Evolutionary conservation across 257 asterid species (phyloP).

Genomic region (Parsonsia alboflavescens): DNA sequence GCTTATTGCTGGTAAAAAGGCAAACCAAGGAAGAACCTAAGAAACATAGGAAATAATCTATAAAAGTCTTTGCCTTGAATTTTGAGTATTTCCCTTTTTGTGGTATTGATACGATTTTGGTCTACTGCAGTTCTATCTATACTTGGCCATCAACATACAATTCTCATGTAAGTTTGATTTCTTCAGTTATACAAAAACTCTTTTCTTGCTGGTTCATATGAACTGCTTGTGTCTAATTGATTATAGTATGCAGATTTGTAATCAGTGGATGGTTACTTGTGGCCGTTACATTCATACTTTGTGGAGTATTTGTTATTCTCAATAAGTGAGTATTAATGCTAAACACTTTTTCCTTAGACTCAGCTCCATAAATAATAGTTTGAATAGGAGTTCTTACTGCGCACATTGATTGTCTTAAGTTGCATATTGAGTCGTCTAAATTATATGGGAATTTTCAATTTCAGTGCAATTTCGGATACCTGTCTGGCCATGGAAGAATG

Average conservation of each 20-base stretch:
- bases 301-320: conserved; percentile 75
- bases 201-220: not conserved
- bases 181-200: not conserved
- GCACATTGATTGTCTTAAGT: too few relatives aligned
- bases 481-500: conserved; percentile 98
- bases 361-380: not conserved
- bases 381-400: too few relatives aligned
- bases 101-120: conserved; percentile 13
- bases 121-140: conserved; percentile 61
- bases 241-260: conserved; percentile 57
- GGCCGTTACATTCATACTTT: conserved; percentile 74
- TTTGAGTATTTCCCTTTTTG: too few relatives aligned
- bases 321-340: conserved; percentile 50
- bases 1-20: not conserved
- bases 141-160: conserved; percentile 71
- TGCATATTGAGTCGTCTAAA: not conserved
- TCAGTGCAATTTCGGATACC: conserved; percentile 73
- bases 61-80: not conserved
- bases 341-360: conserved; percentile 1
- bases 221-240: not conserved
- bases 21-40: not conserved
- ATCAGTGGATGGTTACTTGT: conserved; percentile 94
- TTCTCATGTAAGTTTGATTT: conserved; percentile 56
- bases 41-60: not conserved
- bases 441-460: conserved; percentile 10